Evolutionary conservation across 2,329 filamentous ascomycete genomes (phyloP).

Genomic region (Pseudogymnoascus sp.): DNA sequence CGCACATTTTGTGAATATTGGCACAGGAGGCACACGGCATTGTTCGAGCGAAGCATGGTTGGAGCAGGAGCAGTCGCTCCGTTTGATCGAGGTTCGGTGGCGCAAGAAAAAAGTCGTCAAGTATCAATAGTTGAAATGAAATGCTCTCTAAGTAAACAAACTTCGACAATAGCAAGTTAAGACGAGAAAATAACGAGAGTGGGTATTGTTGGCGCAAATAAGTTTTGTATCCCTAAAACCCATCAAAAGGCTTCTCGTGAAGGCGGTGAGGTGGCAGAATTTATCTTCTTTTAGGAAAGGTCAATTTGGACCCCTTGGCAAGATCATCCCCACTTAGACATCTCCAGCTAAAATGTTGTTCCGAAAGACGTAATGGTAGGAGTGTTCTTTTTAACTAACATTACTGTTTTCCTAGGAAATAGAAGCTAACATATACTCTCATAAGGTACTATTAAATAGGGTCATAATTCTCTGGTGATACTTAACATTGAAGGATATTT

Average conservation of each 20-base stretch:
- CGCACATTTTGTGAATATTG: constrained; percentile 3
- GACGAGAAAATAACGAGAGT: not conserved
- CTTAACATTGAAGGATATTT: not conserved
- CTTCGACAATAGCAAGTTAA: not conserved
- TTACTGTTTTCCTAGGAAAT: not conserved
- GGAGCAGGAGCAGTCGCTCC: constrained; percentile 3
- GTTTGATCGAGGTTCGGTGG: constrained; percentile 3
- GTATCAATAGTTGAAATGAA: not conserved
- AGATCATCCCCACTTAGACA: not conserved
- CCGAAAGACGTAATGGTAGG: not conserved
- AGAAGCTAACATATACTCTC: not conserved
- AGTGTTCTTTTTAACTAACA: too few relatives aligned
- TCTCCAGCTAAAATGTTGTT: not conserved
- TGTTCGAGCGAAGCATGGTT: constrained; percentile 9
- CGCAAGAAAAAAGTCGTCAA: not conserved
- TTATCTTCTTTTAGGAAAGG: not conserved
- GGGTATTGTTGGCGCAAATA: constrained; percentile 7
- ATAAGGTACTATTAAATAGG: not conserved
- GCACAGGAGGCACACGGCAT: constrained; percentile 11
- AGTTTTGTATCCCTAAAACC: constrained; percentile 3
- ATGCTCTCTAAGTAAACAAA: not conserved
- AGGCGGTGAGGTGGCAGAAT: constrained; percentile 7
- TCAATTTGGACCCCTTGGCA: not conserved
- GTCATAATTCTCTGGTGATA: not conserved
- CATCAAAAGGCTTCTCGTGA: not conserved